A percentile compares a stretch with the other conserved stretches of the same genome.
Conservation (phyloP, 495 filamentous ascomycete species). For the Penicillium silybi region DNA sequence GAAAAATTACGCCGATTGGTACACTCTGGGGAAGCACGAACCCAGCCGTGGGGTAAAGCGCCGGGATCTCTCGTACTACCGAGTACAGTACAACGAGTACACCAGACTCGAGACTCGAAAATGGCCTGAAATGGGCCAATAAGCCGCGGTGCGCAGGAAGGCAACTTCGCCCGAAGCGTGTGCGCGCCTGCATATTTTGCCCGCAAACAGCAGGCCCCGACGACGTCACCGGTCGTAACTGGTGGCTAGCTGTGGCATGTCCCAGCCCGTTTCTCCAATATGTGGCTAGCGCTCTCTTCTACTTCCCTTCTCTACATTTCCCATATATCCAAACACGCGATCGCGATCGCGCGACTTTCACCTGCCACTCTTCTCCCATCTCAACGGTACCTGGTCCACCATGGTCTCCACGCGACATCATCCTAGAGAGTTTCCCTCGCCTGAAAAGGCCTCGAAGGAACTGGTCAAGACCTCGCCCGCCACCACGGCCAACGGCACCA, state of each 20-base stretch:
- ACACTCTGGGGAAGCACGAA: constrained; percentile 2
- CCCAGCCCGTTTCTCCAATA: constrained; percentile 2
- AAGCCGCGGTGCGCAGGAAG: neutral
- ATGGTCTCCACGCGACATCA: constrained; percentile 55
- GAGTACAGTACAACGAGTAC: neutral
- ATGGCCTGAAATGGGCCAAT: neutral
- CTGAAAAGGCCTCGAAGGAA: constrained; percentile 23
- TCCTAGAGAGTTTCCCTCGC: constrained; percentile 43
- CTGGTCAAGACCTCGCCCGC: constrained; percentile 26
- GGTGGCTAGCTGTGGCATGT: neutral
- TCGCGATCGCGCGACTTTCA: neutral
- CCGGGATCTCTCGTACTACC: neutral
- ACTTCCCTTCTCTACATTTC: neutral
- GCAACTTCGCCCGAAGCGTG: constrained; percentile 7
- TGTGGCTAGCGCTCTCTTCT: neutral
- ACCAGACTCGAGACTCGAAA: neutral
- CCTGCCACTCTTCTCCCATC: neutral
- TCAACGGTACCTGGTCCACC: neutral
- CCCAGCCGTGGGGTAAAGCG: constrained; percentile 1
- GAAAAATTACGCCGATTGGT: constrained; percentile 7
- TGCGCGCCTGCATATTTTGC: neutral
- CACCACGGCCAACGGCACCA: constrained; percentile 20
- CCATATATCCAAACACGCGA: neutral
- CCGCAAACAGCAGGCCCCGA: constrained; percentile 21
- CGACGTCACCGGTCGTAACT: constrained; percentile 33